A percentile compares a stretch with the other conserved stretches of the same genome.
These are phyloP conservation scores for Ampelomyces quisqualis DNA, from an alignment of 2,329 filamentous ascomycete species.

Conservation along the genomic window DNA sequence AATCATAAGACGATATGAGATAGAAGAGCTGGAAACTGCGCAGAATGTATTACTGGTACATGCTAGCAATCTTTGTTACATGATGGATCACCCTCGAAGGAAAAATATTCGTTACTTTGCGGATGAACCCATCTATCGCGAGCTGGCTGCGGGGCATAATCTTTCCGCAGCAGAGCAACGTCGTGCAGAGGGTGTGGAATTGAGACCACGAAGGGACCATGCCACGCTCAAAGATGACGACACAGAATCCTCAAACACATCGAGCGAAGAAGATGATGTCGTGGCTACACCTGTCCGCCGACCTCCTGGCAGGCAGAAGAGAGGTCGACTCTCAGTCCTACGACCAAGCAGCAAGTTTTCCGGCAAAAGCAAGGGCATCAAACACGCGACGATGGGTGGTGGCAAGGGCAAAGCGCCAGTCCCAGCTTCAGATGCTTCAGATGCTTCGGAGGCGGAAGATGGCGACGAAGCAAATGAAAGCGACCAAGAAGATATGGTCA, in stretches of 20 bases:
- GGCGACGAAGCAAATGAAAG: conserved; percentile 11
- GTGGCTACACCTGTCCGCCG: conserved; percentile 27
- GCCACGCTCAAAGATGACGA: conserved; percentile 24
- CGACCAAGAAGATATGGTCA: conserved; percentile 27
- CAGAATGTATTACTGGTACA: conserved; percentile 40
- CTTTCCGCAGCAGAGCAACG: conserved; percentile 35
- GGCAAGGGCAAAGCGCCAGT: conserved; percentile 29
- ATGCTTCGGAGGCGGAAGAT: conserved; percentile 14
- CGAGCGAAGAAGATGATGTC: conserved; percentile 21
- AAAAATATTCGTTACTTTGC: conserved; percentile 32
- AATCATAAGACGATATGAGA: conserved; percentile 40
- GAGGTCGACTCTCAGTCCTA: conserved; percentile 38
- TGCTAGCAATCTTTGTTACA: conserved; percentile 41
- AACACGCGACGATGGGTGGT: conserved; percentile 12
- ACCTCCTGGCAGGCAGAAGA: conserved; percentile 20
- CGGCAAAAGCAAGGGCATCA: conserved; percentile 35
- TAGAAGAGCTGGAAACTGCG: conserved; percentile 38
- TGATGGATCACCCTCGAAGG: conserved; percentile 42
- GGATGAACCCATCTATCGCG: conserved; percentile 37
- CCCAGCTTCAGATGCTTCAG: conserved; percentile 16
- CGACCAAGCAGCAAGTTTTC: conserved; percentile 40
- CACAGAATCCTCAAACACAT: conserved; percentile 26
- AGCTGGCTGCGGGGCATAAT: conserved; percentile 28
- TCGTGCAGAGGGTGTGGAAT: conserved; percentile 31
- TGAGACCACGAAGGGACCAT: conserved; percentile 35